phyloP scores from a whole-genome alignment of 352 stramenopile species.

The Phytophthora foliorum region DNA sequence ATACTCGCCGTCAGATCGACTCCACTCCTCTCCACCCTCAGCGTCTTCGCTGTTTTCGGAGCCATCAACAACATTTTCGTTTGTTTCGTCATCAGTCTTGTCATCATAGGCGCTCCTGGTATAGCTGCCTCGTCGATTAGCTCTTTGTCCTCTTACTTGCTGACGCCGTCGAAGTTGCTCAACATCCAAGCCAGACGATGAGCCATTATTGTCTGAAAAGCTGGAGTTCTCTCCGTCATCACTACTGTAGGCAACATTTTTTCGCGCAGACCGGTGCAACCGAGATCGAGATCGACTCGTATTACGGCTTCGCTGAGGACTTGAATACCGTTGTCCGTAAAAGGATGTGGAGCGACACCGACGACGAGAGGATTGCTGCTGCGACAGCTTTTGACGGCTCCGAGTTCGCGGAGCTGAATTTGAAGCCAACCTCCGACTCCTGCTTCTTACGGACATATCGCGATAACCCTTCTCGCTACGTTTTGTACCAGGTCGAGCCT shows the following conservation, averaged over 20 bases:
- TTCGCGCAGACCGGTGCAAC: constrained; percentile 8
- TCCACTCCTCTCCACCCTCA: constrained; percentile 33
- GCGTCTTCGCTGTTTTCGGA: constrained; percentile 27
- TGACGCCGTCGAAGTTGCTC: constrained; percentile 46
- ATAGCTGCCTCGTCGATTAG: constrained; percentile 8
- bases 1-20: constrained; percentile 69
- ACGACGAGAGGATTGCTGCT: constrained; percentile 6
- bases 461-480: constrained; percentile 4
- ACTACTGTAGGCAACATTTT: constrained; percentile 1
- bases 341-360: constrained; percentile 8
- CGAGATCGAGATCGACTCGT: constrained; percentile 21
- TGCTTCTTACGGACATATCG: constrained; percentile 1
- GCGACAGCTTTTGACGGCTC: constrained; percentile 13
- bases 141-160: constrained; percentile 16
- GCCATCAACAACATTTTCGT: constrained; percentile 3
- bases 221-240: constrained; percentile 7
- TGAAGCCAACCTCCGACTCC: constrained; percentile 12
- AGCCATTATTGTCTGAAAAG: constrained; percentile 27
- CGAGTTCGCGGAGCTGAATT: constrained; percentile 5
- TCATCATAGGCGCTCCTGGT: constrained; percentile 6
- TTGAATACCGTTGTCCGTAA: constrained; percentile 7
- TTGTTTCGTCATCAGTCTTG: constrained; percentile 9
- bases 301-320: constrained; percentile 15
- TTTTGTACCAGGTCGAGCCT: not conserved
- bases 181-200: constrained; percentile 57